Base-by-base conservation (phyloP, 2,329 filamentous ascomycete genomes). In the Fusarium irregulare region DNA sequence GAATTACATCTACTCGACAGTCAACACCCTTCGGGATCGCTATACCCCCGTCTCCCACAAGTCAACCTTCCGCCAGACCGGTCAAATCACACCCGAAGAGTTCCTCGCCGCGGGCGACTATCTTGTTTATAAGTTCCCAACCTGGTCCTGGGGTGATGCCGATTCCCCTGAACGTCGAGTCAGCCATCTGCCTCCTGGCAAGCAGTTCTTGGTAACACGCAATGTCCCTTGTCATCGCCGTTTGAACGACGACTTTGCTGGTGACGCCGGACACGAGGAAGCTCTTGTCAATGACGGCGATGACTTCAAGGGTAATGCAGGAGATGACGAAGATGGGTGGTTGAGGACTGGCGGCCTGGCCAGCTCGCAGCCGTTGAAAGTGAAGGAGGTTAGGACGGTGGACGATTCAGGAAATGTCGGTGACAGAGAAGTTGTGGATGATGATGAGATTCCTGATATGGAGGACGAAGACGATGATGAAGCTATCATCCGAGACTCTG, bases 51-150 rank as follows among this genome's bases (percentile, higher is more conserved):
- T 97, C 76, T 90, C 89, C 64, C 91, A 97, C 80, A 97, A 90
- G 55, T 98, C 95, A 6, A 98, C 93, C 71, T 99, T 99, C 83
- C 93, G 95, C 75, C 88, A 89, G 76, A 97, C 94, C 7, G 96
- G 96, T 72, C 93, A 98, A 83, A 96, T 99, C 82, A 98, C 95
- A 0, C 95, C 95, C 20, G 95, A 98, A 78, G 96, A 99, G 86
- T 99, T 99, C 81, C 87, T 98, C 53, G 91, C 92, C 6, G 96
- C 96, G 6, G 96, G 96, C 75, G 96, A 99, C 84, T 99, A 98
- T 80, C 90, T 99, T 40, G 94, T 97, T 77, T 97, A 97, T 89
- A 98, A 98, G 85, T 99, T 99, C 83, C 96, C 95, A 11, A 97
- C 95, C 62, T 99, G 96, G 96, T 92, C 93, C 51, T 99, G 96